Conservation (phyloP, 345 rosid species). For the Citrus hindsii region DNA sequence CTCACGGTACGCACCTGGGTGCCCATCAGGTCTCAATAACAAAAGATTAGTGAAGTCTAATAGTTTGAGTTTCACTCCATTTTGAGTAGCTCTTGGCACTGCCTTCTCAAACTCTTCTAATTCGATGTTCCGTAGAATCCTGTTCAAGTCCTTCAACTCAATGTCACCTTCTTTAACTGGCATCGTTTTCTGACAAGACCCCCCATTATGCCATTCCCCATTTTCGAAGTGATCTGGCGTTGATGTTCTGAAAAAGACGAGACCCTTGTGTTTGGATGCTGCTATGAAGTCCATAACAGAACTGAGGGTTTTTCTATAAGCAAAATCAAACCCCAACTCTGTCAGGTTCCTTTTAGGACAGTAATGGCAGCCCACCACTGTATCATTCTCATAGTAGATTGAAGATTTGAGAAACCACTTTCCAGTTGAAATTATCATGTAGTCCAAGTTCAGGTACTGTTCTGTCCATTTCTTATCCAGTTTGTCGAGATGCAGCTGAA, state of each 20-base stretch:
- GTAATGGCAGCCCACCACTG: conserved; percentile 66
- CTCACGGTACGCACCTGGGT: conserved; percentile 82
- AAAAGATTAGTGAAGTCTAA: conserved; percentile 71
- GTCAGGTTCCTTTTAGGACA: conserved; percentile 62
- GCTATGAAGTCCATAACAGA: conserved; percentile 61
- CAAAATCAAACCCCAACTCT: conserved; percentile 71
- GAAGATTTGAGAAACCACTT: conserved; percentile 95
- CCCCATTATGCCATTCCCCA: conserved; percentile 93
- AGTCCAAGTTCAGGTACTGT: conserved; percentile 51
- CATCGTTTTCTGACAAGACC: conserved; percentile 49
- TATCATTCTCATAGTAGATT: conserved; percentile 72
- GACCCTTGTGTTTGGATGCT: conserved; percentile 46
- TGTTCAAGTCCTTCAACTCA: conserved; percentile 53
- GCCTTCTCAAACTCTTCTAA: conserved; percentile 56
- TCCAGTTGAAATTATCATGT: conserved; percentile 78
- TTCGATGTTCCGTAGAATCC: conserved; percentile 58
- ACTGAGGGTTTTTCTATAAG: conserved; percentile 61
- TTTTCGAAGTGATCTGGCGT: conserved; percentile 94
- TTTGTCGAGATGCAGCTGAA: conserved; percentile 72
- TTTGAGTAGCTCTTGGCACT: conserved; percentile 34
- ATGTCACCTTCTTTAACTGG: conserved; percentile 73
- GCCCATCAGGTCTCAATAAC: conserved; percentile 79
- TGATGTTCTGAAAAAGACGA: conserved; percentile 66
- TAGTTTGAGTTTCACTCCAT: conserved; percentile 53
- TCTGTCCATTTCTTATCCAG: conserved; percentile 74